A percentile compares a stretch with the other conserved stretches of the same genome.
Conservation (phyloP, 2,329 filamentous ascomycete genomes). For the Trichophyton simii region DNA sequence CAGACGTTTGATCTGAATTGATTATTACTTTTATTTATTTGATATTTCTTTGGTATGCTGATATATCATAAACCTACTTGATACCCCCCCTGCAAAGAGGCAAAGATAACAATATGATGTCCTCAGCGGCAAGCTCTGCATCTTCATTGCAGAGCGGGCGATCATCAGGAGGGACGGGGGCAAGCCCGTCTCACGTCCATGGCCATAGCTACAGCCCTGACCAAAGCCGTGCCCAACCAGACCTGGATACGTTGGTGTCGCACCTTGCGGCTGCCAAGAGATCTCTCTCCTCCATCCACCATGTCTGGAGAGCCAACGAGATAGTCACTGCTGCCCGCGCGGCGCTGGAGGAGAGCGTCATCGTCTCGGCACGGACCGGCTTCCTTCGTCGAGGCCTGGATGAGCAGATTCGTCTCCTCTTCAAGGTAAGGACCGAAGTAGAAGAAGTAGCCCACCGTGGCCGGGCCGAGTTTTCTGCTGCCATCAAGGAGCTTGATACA, state of each 20-base stretch:
- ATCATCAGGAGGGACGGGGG: not conserved
- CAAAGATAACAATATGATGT: not conserved
- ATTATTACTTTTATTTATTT: too few species aligned
- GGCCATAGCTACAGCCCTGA: too few species aligned
- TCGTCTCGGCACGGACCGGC: conserved; percentile 56
- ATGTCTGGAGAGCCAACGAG: conserved; percentile 76
- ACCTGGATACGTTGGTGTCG: conserved; percentile 64
- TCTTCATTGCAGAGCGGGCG: not conserved
- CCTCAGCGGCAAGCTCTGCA: conserved; percentile 5
- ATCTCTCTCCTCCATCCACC: conserved; percentile 68
- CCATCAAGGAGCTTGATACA: conserved; percentile 45
- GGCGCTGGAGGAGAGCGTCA: conserved; percentile 64
- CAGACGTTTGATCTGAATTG: too few species aligned
- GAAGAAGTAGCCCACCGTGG: conserved; percentile 32
- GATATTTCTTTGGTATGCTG: not conserved
- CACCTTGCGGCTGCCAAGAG: conserved; percentile 80
- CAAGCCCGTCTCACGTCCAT: too few species aligned
- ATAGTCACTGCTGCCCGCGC: conserved; percentile 64
- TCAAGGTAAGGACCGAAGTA: conserved; percentile 32
- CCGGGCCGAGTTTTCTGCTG: conserved; percentile 34
- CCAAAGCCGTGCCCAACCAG: not conserved
- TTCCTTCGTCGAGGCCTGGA: conserved; percentile 53
- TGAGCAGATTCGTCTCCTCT: conserved; percentile 34
- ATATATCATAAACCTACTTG: not conserved
- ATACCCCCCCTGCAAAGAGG: not conserved